Base-by-base conservation (phyloP, 805 yeast genomes). In the Metschnikowia continentalis region DNA sequence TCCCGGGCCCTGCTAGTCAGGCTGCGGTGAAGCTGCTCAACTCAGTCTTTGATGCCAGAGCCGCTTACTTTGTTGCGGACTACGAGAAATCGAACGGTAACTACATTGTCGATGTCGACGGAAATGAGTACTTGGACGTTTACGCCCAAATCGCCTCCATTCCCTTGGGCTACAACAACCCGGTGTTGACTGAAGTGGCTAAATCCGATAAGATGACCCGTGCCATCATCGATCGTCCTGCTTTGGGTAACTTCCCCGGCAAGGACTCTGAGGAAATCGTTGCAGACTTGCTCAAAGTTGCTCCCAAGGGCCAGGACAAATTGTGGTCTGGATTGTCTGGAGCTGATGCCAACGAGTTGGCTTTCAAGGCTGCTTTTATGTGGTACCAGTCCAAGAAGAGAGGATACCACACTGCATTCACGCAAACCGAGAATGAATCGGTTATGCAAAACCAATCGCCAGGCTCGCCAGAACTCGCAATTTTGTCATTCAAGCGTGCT, bases 301-400 rank as follows among this genome's bases (percentile, higher is more conserved):
- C 96, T 48, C 96, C 96, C 63, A 80, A 80, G 67, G 91, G 90
- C 56, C 85, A 84, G 71, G 78, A 75, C 60, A 74, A 80, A 60
- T 80, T 89, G 50, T 89, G 94, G 91, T 79, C 86, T 32, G 92
- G 87, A 46, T 74, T 88, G 56, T 81, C 90, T 17, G 96, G 96
- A 57, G 88, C 94, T 39, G 95, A 88, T 64, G 96, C 96, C 61
- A 87, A 87, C 67, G 96, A 88, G 71, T 77, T 86, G 64, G 96
- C 96, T 19, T 88, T 83, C 78, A 88, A 88, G 74, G 95, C 96
- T 52, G 90, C 90, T 17, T 88, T 88, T 68, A 81, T 88, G 74
- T 87, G 85, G 77, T 85, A 85, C 69, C 90, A 84, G 62, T 70
- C 82, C 49, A 74, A 79, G 63, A 76, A 77, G 71, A 83, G 96